Evolutionary conservation across 257 asterid genomes (phyloP), one percentile per base, ranked within the genome.

Genomic region (Plantago major): DNA sequence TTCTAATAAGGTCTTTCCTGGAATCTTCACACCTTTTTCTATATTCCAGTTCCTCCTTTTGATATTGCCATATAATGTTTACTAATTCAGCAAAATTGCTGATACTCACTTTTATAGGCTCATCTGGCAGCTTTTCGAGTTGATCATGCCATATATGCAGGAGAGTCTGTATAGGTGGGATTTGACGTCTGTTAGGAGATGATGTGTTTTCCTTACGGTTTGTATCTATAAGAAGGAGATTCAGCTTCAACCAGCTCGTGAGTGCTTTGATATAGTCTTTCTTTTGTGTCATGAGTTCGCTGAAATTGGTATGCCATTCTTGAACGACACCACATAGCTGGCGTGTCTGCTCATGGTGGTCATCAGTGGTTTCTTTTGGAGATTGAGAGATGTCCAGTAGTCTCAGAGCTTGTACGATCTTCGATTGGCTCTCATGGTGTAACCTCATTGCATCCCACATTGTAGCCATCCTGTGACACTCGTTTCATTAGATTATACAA

Each of bases 361-460:
- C 94, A 63, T 87, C 99, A 9, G 67, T 89, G 28, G 97, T 89
- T 79, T 93, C 95, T 55, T 77, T 84, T n/a, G 91, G 80, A 44
- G 94, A 75, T 58, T 89, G 84, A 30, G 95, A 78, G 65, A 73
- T 75, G 73, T 87, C 89, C 18, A 93, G 69, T 18, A 52, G 71
- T 58, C 79, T 72, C 66, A 93, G 48, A 12, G 84, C 84, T 76
- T 74, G 84, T 18, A 76, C 90, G 18, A 82, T 76, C 71, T 80
- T 73, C 46, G 85, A 76, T 68, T 93, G 89, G 49, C 58, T 81
- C 61, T 79, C 90, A 30, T 93, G 94, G 64, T 85, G 81, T 59
- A 55, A 67, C 68, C 82, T 80, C 79, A 93, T 89, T 17, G 83
- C 79, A 66, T 85, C 96, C 97, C 99, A 89, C 97, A 93, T 93